Evolutionary conservation across 2,329 filamentous ascomycete species (phyloP), one percentile per base, ranked within the genome.

Genomic region (Botrytis aclada): DNA sequence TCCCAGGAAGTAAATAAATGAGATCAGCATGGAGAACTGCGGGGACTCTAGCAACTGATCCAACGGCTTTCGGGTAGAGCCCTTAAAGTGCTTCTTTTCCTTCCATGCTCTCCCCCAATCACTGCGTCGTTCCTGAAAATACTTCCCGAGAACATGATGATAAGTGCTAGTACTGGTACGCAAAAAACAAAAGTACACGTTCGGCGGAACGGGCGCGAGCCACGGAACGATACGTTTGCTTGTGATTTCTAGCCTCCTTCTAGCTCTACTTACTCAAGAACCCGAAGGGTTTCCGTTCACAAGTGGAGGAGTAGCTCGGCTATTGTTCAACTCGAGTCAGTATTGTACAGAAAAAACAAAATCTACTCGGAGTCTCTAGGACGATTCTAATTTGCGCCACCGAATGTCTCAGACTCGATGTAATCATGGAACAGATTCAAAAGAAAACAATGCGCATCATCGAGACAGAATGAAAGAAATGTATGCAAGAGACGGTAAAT

Each of bases 21-120:
- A 37, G 63, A 66, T 66, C 64, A 66, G 25, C 45, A 66, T 66
- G 45, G 64, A 29, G 64, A 66, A 54, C 45, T 39, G 45, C 64
- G 64, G 64, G 64, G 45, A 54, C 43, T 25, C 43, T 51, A 10
- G 29, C 32, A 37, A n/a, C 29, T 37, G 43, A 65, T 65, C 32
- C 63, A 65, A 37, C 43, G 63, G 62, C 60, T 39, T 45, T 65
- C 41, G 41, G 41, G 41, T 65, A 47, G 20, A 65, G n/a, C 41
- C 41, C 22, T 47, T 18, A 39, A 29, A 56, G 47, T 56, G 60
- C 60, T 41, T 62, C 60, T 39, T 56, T 29, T 56, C 58, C 20
- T 37, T 25, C 34, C 22, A 39, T 22, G 12, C 25, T 20, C 41
- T 16, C 7, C 20, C 10, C 63, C 63, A 51, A 51, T 65, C 63